These are phyloP conservation scores for Trichoderma polysporum DNA, from an alignment of 2,329 filamentous ascomycete genomes.

Conservation along the genomic window DNA sequence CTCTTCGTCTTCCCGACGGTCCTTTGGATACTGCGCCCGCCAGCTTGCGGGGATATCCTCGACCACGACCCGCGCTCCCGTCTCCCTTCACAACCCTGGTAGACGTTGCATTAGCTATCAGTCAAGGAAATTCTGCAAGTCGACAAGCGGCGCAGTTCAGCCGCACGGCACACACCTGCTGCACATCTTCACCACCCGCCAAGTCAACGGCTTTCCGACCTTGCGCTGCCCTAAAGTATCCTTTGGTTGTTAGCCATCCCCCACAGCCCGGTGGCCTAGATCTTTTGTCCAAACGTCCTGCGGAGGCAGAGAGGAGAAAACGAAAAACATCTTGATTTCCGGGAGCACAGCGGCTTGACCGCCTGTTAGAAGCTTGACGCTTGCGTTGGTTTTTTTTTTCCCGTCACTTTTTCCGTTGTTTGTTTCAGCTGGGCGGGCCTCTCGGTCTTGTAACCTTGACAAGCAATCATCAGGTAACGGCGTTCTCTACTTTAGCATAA, in stretches of 20 bases:
- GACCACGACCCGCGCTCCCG: background rate
- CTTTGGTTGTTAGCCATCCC: background rate
- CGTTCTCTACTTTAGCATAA: background rate
- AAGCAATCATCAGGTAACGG: constrained; percentile 1
- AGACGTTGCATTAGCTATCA: background rate
- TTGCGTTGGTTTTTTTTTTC: background rate
- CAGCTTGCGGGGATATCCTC: constrained; percentile 5
- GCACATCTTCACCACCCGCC: constrained; percentile 1
- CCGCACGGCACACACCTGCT: background rate
- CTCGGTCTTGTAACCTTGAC: background rate
- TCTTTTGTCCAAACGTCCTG: constrained; percentile 5
- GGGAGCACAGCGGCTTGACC: background rate
- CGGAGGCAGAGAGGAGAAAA: background rate
- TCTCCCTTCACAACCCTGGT: background rate
- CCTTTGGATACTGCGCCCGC: constrained; percentile 7
- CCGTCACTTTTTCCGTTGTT: background rate
- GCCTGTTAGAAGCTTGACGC: background rate
- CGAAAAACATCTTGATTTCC: background rate
- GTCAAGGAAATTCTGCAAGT: background rate
- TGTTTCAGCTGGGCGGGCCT: background rate
- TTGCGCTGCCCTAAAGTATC: background rate
- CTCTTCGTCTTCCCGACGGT: background rate
- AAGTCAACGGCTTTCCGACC: background rate
- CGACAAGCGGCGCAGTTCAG: background rate
- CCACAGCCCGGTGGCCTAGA: background rate